Percentiles rank a stretch among this genome's conserved stretches.
Evolutionary conservation across 441 rosid species (phyloP).

Genomic region (Erysimum cheiri): DNA sequence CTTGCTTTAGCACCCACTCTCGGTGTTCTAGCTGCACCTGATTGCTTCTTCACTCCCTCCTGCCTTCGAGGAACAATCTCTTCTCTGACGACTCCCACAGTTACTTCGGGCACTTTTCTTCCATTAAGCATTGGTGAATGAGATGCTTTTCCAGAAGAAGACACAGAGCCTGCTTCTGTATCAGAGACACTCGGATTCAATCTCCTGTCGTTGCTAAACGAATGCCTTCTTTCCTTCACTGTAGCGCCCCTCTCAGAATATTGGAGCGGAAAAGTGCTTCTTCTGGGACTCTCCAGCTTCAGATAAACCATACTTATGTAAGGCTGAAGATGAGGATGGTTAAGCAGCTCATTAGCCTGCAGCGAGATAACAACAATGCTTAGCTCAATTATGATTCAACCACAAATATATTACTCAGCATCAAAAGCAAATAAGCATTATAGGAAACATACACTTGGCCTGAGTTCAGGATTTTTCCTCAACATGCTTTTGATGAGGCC

Average conservation of each 20-base stretch:
- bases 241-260: slow-evolving; percentile 47
- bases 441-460: slow-evolving; percentile 62
- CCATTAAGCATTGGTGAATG: slow-evolving; percentile 47
- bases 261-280: slow-evolving; percentile 50
- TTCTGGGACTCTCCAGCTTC: slow-evolving; percentile 56
- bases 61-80: slow-evolving; percentile 47
- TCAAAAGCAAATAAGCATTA: background rate
- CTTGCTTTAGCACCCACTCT: slow-evolving; percentile 51
- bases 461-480: slow-evolving; percentile 77
- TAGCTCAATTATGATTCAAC: background rate
- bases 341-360: slow-evolving; percentile 74
- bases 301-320: slow-evolving; percentile 57
- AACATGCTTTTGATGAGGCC: slow-evolving; percentile 75
- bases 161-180: slow-evolving; percentile 52
- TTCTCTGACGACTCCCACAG: slow-evolving; percentile 52
- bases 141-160: slow-evolving; percentile 50
- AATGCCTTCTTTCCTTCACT: slow-evolving; percentile 56
- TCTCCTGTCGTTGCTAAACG: slow-evolving; percentile 63
- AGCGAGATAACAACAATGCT: slow-evolving; percentile 5
- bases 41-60: slow-evolving; percentile 40
- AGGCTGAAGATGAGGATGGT: slow-evolving; percentile 70
- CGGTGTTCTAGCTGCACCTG: slow-evolving; percentile 52
- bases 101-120: slow-evolving; percentile 49
- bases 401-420: background rate
- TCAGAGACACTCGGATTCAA: slow-evolving; percentile 60